Percentiles rank a stretch among this genome's conserved stretches.
Evolutionary conservation across 331 rosid species (phyloP).

Genomic region (Acacia pycnantha): DNA sequence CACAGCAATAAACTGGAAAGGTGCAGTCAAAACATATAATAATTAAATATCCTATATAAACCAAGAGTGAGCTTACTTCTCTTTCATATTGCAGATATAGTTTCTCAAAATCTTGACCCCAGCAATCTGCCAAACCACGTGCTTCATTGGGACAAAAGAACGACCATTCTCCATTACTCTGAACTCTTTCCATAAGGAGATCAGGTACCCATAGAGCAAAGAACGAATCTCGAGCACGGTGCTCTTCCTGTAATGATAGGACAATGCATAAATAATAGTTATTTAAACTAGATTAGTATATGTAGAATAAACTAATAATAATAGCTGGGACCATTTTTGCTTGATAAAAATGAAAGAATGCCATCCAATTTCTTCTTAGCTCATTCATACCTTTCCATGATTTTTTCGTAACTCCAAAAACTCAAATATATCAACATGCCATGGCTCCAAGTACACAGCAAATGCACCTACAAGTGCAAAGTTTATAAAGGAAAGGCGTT

Average conservation of each 20-base stretch:
- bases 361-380: background rate
- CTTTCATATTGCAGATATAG: constrained; percentile 65
- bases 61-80: constrained; percentile 44
- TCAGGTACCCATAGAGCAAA: constrained; percentile 96
- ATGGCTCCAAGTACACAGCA: constrained; percentile 91
- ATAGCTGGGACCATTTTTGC: background rate
- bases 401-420: constrained; percentile 77
- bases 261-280: background rate
- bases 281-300: background rate
- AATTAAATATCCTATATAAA: background rate
- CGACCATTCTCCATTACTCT: constrained; percentile 78
- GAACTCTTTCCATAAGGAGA: too few relatives aligned
- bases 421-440: constrained; percentile 94
- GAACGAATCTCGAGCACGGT: constrained; percentile 92
- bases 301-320: background rate
- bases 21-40: background rate
- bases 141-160: constrained; percentile 91
- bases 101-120: constrained; percentile 87
- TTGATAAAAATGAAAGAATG: background rate
- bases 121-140: constrained; percentile 88
- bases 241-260: constrained; percentile 63
- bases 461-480: too few relatives aligned
- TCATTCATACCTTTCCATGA: constrained; percentile 79
- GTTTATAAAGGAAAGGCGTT: too few relatives aligned
- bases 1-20: background rate